Evolutionary conservation across 129 eudicot genomes (phyloP).

Genomic region (Artemisia tridentata): DNA sequence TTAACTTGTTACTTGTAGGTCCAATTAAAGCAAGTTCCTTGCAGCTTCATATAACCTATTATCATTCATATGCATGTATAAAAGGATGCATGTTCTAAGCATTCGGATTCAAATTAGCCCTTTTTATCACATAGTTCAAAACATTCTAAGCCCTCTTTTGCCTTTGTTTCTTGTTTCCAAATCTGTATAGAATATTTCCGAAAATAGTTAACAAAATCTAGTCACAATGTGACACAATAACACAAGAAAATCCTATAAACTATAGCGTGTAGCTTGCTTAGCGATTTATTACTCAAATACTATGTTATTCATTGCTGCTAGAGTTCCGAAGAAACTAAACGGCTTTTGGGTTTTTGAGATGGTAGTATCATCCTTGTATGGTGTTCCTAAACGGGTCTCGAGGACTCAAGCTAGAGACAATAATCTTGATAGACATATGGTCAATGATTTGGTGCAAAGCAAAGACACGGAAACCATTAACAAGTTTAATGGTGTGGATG

Average conservation of each 20-base stretch:
- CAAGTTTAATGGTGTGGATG: slow-evolving; percentile 33
- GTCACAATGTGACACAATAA: slow-evolving; percentile 22
- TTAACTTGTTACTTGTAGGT: too few relatives aligned
- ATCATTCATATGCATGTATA: not conserved
- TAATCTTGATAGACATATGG: slow-evolving; percentile 8
- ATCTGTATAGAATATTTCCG: not conserved
- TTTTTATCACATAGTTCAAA: not conserved
- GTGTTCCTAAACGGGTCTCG: not conserved
- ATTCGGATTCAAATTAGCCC: not conserved
- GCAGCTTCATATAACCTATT: too few relatives aligned
- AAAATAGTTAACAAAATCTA: slow-evolving; percentile 6
- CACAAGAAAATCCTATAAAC: slow-evolving; percentile 31
- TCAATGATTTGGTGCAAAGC: slow-evolving; percentile 39
- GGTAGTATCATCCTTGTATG: slow-evolving; percentile 20
- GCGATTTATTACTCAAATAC: slow-evolving; percentile 31
- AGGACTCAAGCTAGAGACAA: not conserved
- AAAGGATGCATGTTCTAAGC: not conserved
- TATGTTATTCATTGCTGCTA: slow-evolving; percentile 28
- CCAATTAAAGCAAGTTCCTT: too few relatives aligned
- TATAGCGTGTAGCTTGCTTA: slow-evolving; percentile 41
- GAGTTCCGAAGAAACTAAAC: slow-evolving; percentile 16
- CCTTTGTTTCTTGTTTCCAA: slow-evolving; percentile 15
- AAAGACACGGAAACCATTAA: slow-evolving; percentile 33
- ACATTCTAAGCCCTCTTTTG: not conserved
- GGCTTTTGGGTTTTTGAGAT: not conserved